phyloP scores from a whole-genome alignment of 2,329 filamentous ascomycete species.

The Purpureocillium takamizusanense region DNA sequence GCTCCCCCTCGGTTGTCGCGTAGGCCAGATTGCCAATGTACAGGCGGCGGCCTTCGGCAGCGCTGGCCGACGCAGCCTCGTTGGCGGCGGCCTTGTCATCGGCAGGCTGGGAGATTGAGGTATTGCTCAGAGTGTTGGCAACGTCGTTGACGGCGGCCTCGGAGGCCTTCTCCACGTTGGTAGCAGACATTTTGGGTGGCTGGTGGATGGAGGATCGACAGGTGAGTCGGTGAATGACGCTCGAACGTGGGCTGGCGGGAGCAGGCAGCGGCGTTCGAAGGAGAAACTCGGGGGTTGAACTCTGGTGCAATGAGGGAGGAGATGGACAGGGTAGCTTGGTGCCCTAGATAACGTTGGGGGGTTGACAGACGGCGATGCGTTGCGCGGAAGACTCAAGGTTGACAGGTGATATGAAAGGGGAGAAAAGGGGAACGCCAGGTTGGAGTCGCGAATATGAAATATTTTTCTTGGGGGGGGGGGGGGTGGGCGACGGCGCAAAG shows the following conservation, averaged over 20 bases:
- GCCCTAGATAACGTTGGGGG: conserved; percentile 60
- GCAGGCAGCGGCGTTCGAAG: conserved; percentile 33
- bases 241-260: conserved; percentile 24
- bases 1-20: conserved; percentile 99
- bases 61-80: conserved; percentile 91
- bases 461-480: too few relatives aligned
- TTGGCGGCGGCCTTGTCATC: conserved; percentile 57
- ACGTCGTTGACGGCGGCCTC: conserved; percentile 66
- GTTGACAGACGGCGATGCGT: conserved; percentile 37
- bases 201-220: conserved; percentile 35
- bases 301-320: conserved; percentile 60
- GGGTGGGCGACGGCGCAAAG: conserved; percentile 7
- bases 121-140: conserved; percentile 65
- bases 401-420: conserved; percentile 34
- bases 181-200: conserved; percentile 72
- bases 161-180: conserved; percentile 52
- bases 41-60: conserved; percentile 96
- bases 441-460: conserved; percentile 29
- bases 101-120: conserved; percentile 48
- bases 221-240: conserved; percentile 35
- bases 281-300: conserved; percentile 41
- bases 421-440: conserved; percentile 18
- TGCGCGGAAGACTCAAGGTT: conserved; percentile 38
- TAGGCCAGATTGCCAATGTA: conserved; percentile 99
- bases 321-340: conserved; percentile 73